Evolutionary conservation across 495 filamentous ascomycete species (phyloP).

Genomic region (Aspergillus egyptiacus): DNA sequence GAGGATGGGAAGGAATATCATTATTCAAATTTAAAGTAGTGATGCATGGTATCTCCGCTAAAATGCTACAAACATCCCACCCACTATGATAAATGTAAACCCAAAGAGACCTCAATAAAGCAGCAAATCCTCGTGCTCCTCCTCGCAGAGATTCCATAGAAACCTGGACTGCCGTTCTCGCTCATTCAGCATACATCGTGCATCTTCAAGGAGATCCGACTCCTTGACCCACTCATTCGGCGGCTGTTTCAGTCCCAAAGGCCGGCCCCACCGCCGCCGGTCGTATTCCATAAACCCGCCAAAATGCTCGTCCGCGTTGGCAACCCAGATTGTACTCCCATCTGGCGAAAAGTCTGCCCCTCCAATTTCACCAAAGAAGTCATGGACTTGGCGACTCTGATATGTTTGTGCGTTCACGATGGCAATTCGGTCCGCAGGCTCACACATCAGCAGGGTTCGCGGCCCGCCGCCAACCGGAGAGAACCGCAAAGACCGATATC

Average conservation of each 20-base stretch:
- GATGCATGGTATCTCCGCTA: conserved; percentile 12
- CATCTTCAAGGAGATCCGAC: conserved; percentile 30
- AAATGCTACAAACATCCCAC: conserved; percentile 8
- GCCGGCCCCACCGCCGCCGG: conserved; percentile 43
- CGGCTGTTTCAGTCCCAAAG: conserved; percentile 26
- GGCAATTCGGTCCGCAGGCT: conserved; percentile 77
- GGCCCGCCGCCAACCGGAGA: conserved; percentile 72
- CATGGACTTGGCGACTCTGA: conserved; percentile 63
- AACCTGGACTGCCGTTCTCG: conserved; percentile 32
- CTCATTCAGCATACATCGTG: conserved; percentile 28
- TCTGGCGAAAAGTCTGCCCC: conserved; percentile 69
- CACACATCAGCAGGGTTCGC: conserved; percentile 68
- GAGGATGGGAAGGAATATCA: too few species aligned
- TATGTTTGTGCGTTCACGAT: conserved; percentile 71
- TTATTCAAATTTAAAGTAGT: background rate
- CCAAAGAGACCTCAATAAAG: background rate
- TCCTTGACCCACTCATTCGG: conserved; percentile 37
- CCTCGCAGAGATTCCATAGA: conserved; percentile 28
- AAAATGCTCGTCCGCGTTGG: conserved; percentile 66
- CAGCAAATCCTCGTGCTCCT: conserved; percentile 34
- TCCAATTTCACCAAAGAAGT: conserved; percentile 81
- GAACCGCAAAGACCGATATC: conserved; percentile 72
- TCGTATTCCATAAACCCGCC: conserved; percentile 79
- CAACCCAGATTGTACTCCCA: conserved; percentile 64
- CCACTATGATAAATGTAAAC: background rate